A percentile compares a stretch with the other conserved stretches of the same genome.
Evolutionary conservation across 306 rosid genomes (phyloP).

Genomic region (Luffa acutangula): DNA sequence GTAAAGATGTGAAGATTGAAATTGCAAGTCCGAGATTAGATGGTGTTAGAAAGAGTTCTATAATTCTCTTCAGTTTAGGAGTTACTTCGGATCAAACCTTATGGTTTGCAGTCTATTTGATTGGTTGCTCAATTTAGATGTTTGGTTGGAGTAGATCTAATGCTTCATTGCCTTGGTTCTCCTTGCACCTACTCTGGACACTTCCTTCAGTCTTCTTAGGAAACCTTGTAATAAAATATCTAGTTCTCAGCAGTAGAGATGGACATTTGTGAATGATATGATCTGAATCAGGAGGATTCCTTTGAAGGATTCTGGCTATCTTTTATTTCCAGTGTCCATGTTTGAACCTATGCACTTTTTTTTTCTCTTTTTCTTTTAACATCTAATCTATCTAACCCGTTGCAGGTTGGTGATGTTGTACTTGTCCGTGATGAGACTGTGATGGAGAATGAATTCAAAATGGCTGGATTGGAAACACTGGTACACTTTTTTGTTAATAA

Average conservation of each 20-base stretch:
- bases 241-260: not conserved
- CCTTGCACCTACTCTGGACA: not conserved
- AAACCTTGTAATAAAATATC: not conserved
- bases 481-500: conserved; percentile 25
- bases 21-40: not conserved
- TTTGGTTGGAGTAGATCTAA: not conserved
- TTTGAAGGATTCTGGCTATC: not conserved
- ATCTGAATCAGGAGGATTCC: not conserved
- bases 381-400: conserved; percentile 12
- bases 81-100: too few relatives aligned
- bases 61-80: not conserved
- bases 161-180: not conserved
- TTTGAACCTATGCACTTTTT: not conserved
- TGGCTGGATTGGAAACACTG: conserved; percentile 80
- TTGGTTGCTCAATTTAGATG: not conserved
- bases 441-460: conserved; percentile 52
- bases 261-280: not conserved
- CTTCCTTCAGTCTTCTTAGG: not conserved
- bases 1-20: not conserved
- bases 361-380: not conserved
- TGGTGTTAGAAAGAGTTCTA: not conserved
- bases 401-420: conserved; percentile 89
- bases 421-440: conserved; percentile 81
- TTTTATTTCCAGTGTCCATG: not conserved
- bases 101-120: not conserved